Conservation (phyloP, 1,284 basidiomycete species). For the Sporisorium exsertum region DNA sequence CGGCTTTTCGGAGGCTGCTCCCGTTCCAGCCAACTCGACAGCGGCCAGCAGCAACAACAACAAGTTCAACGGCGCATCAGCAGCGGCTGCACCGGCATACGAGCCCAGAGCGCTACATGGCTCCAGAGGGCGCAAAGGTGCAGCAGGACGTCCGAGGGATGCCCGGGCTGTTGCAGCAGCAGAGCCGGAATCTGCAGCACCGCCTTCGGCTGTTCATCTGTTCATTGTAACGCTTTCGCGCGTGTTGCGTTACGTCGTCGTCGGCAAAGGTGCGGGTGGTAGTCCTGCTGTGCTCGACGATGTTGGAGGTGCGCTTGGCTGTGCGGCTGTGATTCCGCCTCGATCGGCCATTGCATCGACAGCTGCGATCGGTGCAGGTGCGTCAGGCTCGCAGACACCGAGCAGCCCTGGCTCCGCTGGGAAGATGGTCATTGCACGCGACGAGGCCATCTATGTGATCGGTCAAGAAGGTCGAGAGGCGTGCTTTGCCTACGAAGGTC, state of each 20-base stretch:
- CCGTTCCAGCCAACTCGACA: not conserved
- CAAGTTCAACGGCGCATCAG: not conserved
- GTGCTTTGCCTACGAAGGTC: conserved; percentile 77
- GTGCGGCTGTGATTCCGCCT: conserved; percentile 73
- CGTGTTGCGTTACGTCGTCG: conserved; percentile 81
- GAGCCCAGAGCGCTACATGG: conserved; percentile 36
- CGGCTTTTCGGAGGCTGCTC: conserved; percentile 78
- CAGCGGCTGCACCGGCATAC: conserved; percentile 16
- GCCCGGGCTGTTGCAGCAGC: conserved; percentile 15
- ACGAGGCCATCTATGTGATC: conserved; percentile 91
- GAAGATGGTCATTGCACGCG: conserved; percentile 86
- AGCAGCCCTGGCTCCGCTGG: conserved; percentile 71
- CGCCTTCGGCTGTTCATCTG: conserved; percentile 74
- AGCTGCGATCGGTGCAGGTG: not conserved
- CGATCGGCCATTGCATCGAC: not conserved
- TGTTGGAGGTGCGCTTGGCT: conserved; percentile 84
- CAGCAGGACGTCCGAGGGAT: conserved; percentile 28
- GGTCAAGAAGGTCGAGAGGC: conserved; percentile 84
- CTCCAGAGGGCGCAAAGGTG: conserved; percentile 42
- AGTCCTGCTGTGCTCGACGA: conserved; percentile 82
- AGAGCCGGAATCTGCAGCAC: conserved; percentile 6
- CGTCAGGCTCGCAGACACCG: not conserved
- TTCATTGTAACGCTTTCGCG: conserved; percentile 89
- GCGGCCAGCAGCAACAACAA: not conserved
- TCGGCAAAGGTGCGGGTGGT: conserved; percentile 79